Conservation (phyloP, 441 rosid species). For the Oxalis stricta region DNA sequence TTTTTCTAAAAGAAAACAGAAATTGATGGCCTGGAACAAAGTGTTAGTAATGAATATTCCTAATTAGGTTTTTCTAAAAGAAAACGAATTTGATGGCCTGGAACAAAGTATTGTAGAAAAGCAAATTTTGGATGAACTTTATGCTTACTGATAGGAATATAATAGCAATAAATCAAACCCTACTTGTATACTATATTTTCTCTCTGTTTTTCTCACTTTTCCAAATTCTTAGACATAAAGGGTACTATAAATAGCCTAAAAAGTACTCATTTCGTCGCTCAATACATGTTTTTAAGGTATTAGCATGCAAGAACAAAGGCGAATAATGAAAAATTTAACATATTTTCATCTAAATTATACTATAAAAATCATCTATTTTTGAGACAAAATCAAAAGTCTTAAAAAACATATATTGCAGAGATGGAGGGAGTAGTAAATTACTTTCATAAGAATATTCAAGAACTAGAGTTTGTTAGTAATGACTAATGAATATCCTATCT, state of each 20-base stretch:
- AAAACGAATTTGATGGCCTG: neutral
- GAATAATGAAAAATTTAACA: neutral
- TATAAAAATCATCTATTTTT: too few relatives aligned
- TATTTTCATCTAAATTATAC: neutral
- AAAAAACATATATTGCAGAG: neutral
- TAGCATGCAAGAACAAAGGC: constrained; percentile 3
- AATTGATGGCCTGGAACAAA: constrained; percentile 3
- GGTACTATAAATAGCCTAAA: too few relatives aligned
- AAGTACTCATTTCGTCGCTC: too few relatives aligned
- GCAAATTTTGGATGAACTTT: too few relatives aligned
- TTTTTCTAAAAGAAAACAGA: neutral
- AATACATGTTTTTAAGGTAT: too few relatives aligned
- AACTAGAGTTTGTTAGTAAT: neutral
- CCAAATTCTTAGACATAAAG: too few relatives aligned
- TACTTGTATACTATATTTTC: too few relatives aligned
- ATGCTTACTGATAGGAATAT: too few relatives aligned
- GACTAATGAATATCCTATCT: too few relatives aligned
- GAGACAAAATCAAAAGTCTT: neutral
- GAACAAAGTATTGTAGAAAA: constrained; percentile 6
- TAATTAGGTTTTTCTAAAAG: too few relatives aligned
- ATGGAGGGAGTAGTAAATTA: neutral
- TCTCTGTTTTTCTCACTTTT: too few relatives aligned
- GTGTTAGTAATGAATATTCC: neutral
- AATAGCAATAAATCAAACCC: too few relatives aligned
- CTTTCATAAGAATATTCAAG: neutral